Evolutionary conservation across 257 asterid species (phyloP), one percentile per base, ranked within the genome.

Genomic region (Forsythia viridissima): DNA sequence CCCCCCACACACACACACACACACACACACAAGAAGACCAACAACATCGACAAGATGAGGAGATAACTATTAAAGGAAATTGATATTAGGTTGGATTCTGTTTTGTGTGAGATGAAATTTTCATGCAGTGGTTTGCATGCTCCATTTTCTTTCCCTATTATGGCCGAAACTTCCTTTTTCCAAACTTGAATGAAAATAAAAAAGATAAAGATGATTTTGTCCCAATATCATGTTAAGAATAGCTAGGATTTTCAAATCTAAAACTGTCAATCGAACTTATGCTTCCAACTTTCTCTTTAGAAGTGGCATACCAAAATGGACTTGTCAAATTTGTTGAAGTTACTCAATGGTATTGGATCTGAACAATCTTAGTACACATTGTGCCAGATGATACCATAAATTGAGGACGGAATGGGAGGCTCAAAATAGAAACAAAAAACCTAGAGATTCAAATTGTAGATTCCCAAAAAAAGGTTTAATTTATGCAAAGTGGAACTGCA

Each of bases 401-500:
- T 59, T 59, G 13, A 59, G 37, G 13, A 59, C 36, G 7, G 68
- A 20, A 59, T 59, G 68, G 68, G 68, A 4, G 36, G 68, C 36
- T 38, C 77, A 52, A 61, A 15, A 74, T 37, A 13, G 41, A 75
- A 41, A 63, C 2, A 15, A 57, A 61, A n/a, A 55, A 41, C 63
- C 42, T 68, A 63, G 38, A 65, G 16, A 59, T 75, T 30, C 34
- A 30, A 30, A 21, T 48, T 40, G 21, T 70, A 12, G 41, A 24
- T 6, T 43, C 9, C 21, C 37, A 24, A 52, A 18, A 20, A 0
- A 61, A 20, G 1, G 69, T 24, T 24, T 61, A 8, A 77, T 37
- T 55, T 38, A 74, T 30, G 52, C 71, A 77, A 70, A 55, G 75
- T 8, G 55, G 66, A 76, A 71, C 36, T 20, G 4, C 42, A 82